phyloP scores from a whole-genome alignment of 208 protist genomes.

The Borovskyia barvae region DNA sequence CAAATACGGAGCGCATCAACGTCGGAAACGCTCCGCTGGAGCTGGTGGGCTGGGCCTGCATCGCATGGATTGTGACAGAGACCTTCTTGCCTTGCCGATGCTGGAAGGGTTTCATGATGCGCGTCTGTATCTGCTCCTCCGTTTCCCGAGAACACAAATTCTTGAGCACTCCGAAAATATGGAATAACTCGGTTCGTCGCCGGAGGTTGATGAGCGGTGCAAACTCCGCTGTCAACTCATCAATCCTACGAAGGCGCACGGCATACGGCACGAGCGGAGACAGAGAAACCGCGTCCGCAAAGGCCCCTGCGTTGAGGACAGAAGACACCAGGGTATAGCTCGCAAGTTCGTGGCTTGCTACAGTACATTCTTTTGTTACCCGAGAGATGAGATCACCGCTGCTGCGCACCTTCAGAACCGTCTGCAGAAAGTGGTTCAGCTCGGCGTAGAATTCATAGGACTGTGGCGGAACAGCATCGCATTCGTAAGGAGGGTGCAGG shows the following conservation, averaged over 20 bases:
- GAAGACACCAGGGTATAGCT: slow-evolving; percentile 49
- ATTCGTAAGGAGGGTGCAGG: slow-evolving; percentile 28
- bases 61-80: slow-evolving; percentile 84
- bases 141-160: slow-evolving; percentile 70
- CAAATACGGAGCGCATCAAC: slow-evolving; percentile 83
- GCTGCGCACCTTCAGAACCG: slow-evolving; percentile 21
- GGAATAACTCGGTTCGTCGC: slow-evolving; percentile 71
- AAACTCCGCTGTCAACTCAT: slow-evolving; percentile 69
- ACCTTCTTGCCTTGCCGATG: slow-evolving; percentile 61
- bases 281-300: slow-evolving; percentile 52
- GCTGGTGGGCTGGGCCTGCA: slow-evolving; percentile 69
- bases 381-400: slow-evolving; percentile 16
- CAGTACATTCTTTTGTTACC: slow-evolving; percentile 8
- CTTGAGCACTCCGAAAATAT: slow-evolving; percentile 79
- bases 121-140: slow-evolving; percentile 70
- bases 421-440: slow-evolving; percentile 72
- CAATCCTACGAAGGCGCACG: slow-evolving; percentile 62
- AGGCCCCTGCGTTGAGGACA: slow-evolving; percentile 52
- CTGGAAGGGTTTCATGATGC: slow-evolving; percentile 81
- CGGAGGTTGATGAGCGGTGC: slow-evolving; percentile 76
- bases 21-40: slow-evolving; percentile 59
- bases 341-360: slow-evolving; percentile 70
- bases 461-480: slow-evolving; percentile 22
- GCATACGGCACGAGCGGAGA: slow-evolving; percentile 67
- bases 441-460: slow-evolving; percentile 83